Evolutionary conservation across 345 rosid species (phyloP), one percentile per base, ranked within the genome.

Genomic region (Nephelium lappaceum): DNA sequence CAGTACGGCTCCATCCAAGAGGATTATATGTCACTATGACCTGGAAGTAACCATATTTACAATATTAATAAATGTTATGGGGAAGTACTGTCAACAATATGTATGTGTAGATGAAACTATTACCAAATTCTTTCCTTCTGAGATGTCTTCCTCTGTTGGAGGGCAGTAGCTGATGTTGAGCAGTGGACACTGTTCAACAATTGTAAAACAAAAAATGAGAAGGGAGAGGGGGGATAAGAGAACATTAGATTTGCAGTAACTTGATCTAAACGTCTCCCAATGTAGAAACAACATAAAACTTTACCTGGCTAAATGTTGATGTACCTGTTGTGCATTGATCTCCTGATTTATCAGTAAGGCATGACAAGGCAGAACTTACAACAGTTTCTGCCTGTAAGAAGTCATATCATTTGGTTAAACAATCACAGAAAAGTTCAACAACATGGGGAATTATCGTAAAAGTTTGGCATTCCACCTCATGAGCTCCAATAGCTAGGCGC

Each of bases 81-180:
- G 27, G 23, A 25, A 73, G 71, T 18, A 58, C 5, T 31, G 31
- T 42, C 11, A 31, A 25, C 6, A 39, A 23, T 47, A 19, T 53
- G 58, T 23, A 6, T 0, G 23, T 6, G 69, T 41, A 11, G 0
- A 21, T 9, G 63, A 71, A 39, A 63, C 73, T 38, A 65, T 73
- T 72, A 95, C 98, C 97, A 95, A 84, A 77, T 85, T 89, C 79
- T 93, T 85, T 53, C 88, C 88, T 25, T 66, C 80, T 72, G 81
- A 69, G 69, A 87, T 82, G 71, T 84, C 89, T 80, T 82, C 72
- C 81, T 90, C 97, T 43, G 98, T 86, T 61, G 87, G 79, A 36
- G 96, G 97, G 78, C 97, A 93, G 83, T 87, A 93, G 83, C 97
- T 95, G 85, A 95, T 89, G 84, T 95, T 95, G 80, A 91, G 81